phyloP scores from a whole-genome alignment of 2,329 filamentous ascomycete genomes.

The Cercospora sp. region DNA sequence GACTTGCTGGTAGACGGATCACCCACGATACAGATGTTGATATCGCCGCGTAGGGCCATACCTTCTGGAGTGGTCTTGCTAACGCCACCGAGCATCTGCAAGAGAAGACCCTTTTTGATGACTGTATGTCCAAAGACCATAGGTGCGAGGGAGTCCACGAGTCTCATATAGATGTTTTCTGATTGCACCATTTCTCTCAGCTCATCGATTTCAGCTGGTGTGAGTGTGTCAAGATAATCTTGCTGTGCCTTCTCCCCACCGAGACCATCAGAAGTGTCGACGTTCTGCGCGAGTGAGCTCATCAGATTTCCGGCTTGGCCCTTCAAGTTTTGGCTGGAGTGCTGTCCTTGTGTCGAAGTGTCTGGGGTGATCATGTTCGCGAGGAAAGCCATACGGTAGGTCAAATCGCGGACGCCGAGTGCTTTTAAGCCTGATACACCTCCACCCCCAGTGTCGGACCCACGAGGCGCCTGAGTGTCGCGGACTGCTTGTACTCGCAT shows the following conservation, averaged over 20 bases:
- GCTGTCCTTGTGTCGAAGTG: slow-evolving; percentile 73
- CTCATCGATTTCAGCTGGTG: slow-evolving; percentile 83
- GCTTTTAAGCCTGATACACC: slow-evolving; percentile 88
- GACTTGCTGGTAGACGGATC: slow-evolving; percentile 97
- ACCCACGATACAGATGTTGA: slow-evolving; percentile 98
- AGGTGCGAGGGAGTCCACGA: slow-evolving; percentile 91
- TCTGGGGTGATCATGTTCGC: slow-evolving; percentile 95
- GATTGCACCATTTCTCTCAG: slow-evolving; percentile 90
- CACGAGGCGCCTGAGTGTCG: slow-evolving; percentile 73
- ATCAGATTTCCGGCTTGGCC: slow-evolving; percentile 82
- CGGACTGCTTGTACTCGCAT: slow-evolving; percentile 78
- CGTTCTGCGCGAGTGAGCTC: slow-evolving; percentile 74
- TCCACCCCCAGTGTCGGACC: slow-evolving; percentile 72
- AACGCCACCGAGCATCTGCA: slow-evolving; percentile 95
- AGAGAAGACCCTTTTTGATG: slow-evolving; percentile 92
- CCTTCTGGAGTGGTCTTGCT: slow-evolving; percentile 88
- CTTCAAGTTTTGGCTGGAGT: slow-evolving; percentile 63
- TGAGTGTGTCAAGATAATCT: slow-evolving; percentile 82
- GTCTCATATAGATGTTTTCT: slow-evolving; percentile 87
- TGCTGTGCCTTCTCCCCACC: slow-evolving; percentile 84
- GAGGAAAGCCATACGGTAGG: slow-evolving; percentile 93
- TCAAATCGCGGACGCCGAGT: slow-evolving; percentile 90
- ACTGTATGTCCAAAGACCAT: slow-evolving; percentile 98
- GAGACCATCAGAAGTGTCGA: slow-evolving; percentile 65
- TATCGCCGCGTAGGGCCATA: slow-evolving; percentile 93